Evolutionary conservation across 768 basidiomycete genomes (phyloP).

Genomic region (Phylloporus rhodoxanthus): DNA sequence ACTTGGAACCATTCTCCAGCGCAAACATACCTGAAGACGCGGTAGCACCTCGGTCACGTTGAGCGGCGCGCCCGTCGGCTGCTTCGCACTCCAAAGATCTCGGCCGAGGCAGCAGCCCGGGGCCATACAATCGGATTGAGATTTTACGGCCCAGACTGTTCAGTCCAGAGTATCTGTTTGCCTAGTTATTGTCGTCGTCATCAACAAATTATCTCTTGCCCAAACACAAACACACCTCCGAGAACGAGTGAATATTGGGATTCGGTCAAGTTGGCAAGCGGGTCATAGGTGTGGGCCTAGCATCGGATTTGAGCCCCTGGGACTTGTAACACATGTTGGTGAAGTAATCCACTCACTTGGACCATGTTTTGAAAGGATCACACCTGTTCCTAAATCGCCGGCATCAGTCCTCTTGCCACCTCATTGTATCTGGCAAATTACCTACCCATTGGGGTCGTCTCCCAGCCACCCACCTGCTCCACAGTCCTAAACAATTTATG

Average conservation of each 20-base stretch:
- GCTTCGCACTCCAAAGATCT: constrained; percentile 48
- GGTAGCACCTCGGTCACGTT: constrained; percentile 39
- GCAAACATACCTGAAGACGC: constrained; percentile 43
- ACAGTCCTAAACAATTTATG: constrained; percentile 27
- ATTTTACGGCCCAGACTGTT: constrained; percentile 40
- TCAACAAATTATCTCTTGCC: constrained; percentile 4
- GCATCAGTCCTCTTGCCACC: background rate
- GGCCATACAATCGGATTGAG: constrained; percentile 46
- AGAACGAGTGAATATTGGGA: constrained; percentile 35
- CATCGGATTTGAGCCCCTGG: background rate
- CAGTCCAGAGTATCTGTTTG: constrained; percentile 41
- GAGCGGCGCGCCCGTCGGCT: constrained; percentile 31
- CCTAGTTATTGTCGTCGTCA: constrained; percentile 11
- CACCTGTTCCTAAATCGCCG: constrained; percentile 34
- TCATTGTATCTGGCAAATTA: background rate
- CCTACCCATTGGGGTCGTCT: constrained; percentile 27
- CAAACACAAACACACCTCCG: constrained; percentile 19
- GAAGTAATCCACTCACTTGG: constrained; percentile 33
- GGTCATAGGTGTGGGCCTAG: constrained; percentile 38
- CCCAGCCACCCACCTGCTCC: constrained; percentile 44
- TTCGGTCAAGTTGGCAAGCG: constrained; percentile 37
- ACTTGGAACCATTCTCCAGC: background rate
- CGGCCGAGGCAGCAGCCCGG: constrained; percentile 41
- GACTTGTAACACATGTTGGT: background rate
- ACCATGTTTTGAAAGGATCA: constrained; percentile 50